Conservation (phyloP, 176 grass and related monocot species). For the Phoenix roebelenii region DNA sequence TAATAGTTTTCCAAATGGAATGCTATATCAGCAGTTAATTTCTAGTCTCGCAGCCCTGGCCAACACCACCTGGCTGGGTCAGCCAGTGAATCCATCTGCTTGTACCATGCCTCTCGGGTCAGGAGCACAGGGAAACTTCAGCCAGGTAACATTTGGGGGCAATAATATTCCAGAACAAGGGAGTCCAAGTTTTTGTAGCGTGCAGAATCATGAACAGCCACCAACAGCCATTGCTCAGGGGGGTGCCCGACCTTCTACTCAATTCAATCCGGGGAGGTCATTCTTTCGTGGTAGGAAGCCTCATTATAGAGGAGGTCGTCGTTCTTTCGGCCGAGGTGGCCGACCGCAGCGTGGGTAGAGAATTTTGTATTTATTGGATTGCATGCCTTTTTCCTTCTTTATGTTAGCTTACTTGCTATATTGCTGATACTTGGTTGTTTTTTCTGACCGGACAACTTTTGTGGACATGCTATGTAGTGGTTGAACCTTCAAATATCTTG, state of each 20-base stretch:
- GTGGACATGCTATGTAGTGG: no score
- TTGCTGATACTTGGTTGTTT: no score
- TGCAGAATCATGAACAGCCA: constrained; percentile 20
- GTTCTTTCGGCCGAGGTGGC: constrained; percentile 36
- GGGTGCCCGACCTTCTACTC: constrained; percentile 5
- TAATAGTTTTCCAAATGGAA: constrained; percentile 27
- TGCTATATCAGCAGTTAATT: constrained; percentile 34
- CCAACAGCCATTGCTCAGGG: constrained; percentile 3
- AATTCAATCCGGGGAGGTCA: constrained; percentile 40
- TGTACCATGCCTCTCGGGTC: constrained; percentile 13
- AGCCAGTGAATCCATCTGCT: constrained; percentile 19
- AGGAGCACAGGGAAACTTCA: constrained; percentile 28
- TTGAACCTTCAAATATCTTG: no score
- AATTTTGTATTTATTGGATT: no score
- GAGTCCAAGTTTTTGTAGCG: background rate
- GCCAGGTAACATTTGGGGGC: constrained; percentile 18
- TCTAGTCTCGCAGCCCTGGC: constrained; percentile 14
- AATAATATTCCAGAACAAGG: constrained; percentile 18
- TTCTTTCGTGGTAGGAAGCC: constrained; percentile 36
- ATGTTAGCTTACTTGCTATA: no score
- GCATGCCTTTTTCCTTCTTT: no score
- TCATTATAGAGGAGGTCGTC: constrained; percentile 38
- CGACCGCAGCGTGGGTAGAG: no score
- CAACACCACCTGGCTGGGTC: constrained; percentile 21
- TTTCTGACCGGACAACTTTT: no score